Conservation (phyloP, 306 rosid species). For the Rosa rugosa region DNA sequence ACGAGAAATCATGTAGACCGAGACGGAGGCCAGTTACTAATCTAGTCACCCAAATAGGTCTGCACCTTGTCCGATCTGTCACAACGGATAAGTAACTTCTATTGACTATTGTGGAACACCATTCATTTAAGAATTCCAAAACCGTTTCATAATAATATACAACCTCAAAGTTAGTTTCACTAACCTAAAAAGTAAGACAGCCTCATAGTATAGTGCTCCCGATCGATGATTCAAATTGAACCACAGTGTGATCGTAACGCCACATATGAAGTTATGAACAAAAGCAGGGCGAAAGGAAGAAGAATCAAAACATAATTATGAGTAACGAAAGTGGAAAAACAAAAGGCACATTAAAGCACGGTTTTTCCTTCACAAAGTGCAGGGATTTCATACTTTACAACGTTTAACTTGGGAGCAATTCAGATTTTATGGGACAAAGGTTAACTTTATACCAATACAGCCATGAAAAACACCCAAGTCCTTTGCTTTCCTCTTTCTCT, state of each 20-base stretch:
- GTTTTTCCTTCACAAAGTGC: conserved; percentile 20
- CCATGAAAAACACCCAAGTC: conserved; percentile 30
- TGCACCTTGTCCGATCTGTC: too few species aligned
- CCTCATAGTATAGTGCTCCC: neutral
- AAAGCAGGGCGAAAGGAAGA: conserved; percentile 1
- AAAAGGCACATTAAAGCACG: conserved; percentile 14
- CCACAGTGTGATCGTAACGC: neutral
- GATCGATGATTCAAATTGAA: neutral
- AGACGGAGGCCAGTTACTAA: too few species aligned
- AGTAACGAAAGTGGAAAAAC: conserved; percentile 18
- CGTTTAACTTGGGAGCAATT: conserved; percentile 19
- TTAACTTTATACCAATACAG: conserved; percentile 15
- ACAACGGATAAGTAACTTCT: too few species aligned
- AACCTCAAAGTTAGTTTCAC: neutral
- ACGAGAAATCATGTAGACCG: too few species aligned
- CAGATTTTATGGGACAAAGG: conserved; percentile 18
- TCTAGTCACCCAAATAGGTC: too few species aligned
- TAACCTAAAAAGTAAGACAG: neutral
- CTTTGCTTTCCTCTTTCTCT: conserved; percentile 13
- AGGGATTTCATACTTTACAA: conserved; percentile 21
- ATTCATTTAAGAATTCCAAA: neutral
- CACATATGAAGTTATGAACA: neutral
- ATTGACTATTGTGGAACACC: too few species aligned
- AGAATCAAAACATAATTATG: conserved; percentile 33
- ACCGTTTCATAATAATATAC: neutral